phyloP scores from a whole-genome alignment of 768 basidiomycete species.

The Mycena alexandri region DNA sequence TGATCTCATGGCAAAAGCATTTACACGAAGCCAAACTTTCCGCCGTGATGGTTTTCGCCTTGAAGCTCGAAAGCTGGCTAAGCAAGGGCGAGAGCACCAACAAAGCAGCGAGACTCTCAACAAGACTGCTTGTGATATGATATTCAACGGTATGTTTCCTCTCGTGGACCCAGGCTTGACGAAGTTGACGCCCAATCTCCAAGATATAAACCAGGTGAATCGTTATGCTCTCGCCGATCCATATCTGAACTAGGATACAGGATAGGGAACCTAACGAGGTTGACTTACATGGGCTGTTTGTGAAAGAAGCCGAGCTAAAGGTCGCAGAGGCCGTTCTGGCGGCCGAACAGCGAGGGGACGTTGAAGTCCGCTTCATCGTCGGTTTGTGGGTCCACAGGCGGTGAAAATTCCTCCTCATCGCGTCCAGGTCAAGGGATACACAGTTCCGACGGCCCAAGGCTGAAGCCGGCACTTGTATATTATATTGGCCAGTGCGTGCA shows the following conservation, averaged over 20 bases:
- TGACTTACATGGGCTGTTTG: constrained; percentile 29
- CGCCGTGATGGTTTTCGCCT: background rate
- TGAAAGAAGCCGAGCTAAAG: constrained; percentile 26
- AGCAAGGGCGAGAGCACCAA: constrained; percentile 3
- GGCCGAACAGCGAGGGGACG: constrained; percentile 5
- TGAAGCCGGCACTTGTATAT: constrained; percentile 11
- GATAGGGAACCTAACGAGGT: constrained; percentile 9
- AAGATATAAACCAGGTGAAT: constrained; percentile 24
- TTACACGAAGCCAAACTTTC: background rate
- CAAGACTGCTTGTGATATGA: constrained; percentile 29
- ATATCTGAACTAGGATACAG: constrained; percentile 1
- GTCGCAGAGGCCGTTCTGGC: constrained; percentile 13
- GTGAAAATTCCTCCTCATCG: background rate
- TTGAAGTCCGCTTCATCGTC: constrained; percentile 26
- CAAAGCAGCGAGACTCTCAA: constrained; percentile 1
- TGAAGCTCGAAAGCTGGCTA: background rate
- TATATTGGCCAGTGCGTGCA: constrained; percentile 17
- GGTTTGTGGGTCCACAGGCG: constrained; percentile 13
- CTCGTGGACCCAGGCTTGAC: background rate
- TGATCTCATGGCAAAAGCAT: background rate
- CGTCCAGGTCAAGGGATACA: constrained; percentile 26
- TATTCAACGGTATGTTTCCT: constrained; percentile 21
- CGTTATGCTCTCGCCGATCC: background rate
- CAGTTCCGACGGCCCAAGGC: constrained; percentile 3
- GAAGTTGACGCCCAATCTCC: background rate